These are phyloP conservation scores for Coniferiporia weirii DNA, from an alignment of 1,284 basidiomycete genomes.

Conservation along the genomic window DNA sequence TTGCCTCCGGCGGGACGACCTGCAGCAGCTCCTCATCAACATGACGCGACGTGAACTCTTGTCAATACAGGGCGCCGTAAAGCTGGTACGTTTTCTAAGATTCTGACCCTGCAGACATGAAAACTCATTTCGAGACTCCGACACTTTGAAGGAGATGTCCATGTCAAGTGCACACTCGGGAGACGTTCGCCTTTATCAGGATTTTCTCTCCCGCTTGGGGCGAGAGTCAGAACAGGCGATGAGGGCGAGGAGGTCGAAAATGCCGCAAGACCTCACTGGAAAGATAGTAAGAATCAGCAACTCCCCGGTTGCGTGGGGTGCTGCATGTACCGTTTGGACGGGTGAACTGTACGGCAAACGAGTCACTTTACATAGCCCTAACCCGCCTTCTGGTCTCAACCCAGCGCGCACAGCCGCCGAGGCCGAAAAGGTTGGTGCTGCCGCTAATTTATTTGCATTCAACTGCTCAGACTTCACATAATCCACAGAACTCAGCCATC, in stretches of 20 bases:
- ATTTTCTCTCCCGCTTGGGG: constrained; percentile 4
- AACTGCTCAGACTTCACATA: neutral
- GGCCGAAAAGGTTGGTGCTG: neutral
- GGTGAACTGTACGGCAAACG: constrained; percentile 16
- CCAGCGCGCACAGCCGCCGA: neutral
- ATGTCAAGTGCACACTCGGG: constrained; percentile 1
- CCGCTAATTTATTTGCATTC: no score
- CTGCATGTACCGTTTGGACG: constrained; percentile 8
- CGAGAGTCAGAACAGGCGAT: neutral
- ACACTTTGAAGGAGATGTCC: neutral
- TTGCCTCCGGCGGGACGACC: constrained; percentile 2
- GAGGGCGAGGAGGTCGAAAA: neutral
- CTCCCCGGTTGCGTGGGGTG: constrained; percentile 13
- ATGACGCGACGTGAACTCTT: neutral
- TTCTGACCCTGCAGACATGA: neutral
- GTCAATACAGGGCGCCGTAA: constrained; percentile 2
- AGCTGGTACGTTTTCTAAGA: neutral
- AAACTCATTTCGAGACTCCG: neutral
- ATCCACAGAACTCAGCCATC: neutral
- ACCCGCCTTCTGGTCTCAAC: neutral
- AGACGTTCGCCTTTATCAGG: constrained; percentile 4
- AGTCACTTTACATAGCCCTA: constrained; percentile 7
- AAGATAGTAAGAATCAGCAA: constrained; percentile 12
- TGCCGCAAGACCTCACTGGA: constrained; percentile 11
- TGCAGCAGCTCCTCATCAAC: constrained; percentile 1